Percentiles rank a stretch among this genome's conserved stretches.
These are phyloP conservation scores for Solanum chacoense DNA, from an alignment of 305 asterid genomes.

Conservation along the genomic window DNA sequence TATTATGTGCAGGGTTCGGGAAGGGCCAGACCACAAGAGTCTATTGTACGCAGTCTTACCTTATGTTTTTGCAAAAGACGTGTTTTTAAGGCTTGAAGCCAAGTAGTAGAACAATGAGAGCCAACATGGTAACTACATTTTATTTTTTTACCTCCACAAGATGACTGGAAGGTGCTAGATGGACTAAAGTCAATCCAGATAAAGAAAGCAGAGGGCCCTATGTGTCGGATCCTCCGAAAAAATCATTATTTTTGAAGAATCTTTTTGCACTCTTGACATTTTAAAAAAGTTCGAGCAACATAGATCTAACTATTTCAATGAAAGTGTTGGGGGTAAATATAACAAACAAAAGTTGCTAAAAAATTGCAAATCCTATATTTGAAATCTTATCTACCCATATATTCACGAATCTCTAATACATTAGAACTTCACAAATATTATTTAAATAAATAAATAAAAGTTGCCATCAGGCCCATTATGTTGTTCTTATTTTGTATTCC, in stretches of 20 bases:
- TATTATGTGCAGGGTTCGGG: background rate
- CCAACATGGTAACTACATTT: background rate
- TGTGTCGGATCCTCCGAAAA: background rate
- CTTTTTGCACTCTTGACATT: rapidly evolving
- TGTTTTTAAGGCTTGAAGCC: too few species aligned
- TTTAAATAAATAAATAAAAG: background rate
- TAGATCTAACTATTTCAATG: background rate
- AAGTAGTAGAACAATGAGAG: background rate
- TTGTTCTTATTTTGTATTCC: too few species aligned
- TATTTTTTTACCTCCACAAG: background rate
- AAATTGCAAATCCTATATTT: too few species aligned
- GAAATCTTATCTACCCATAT: too few species aligned
- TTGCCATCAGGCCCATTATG: background rate
- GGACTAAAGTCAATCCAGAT: background rate
- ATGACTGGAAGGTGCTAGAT: background rate
- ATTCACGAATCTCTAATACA: background rate
- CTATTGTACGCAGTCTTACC: too few species aligned
- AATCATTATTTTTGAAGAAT: rapidly evolving
- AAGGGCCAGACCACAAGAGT: background rate
- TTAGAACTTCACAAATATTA: background rate
- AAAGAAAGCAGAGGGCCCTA: background rate
- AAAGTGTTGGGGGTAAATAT: background rate
- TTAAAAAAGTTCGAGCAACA: too few species aligned
- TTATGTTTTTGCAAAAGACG: too few species aligned
- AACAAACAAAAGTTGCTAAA: too few species aligned